These are phyloP conservation scores for Lonicera japonica DNA, from an alignment of 129 eudicot species.

Conservation along the genomic window DNA sequence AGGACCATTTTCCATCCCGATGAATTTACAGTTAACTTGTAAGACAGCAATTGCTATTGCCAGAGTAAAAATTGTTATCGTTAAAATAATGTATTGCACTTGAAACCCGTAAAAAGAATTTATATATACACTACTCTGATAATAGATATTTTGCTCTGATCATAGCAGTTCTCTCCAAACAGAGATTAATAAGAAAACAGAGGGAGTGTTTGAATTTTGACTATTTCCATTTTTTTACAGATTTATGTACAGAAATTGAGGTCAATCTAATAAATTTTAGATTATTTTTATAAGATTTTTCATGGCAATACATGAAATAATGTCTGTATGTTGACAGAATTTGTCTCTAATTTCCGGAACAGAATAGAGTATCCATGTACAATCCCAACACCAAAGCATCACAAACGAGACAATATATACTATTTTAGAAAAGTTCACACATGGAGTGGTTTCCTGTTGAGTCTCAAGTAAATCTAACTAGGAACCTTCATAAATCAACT, in stretches of 20 bases:
- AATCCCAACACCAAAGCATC: constrained; percentile 18
- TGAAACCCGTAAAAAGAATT: too few relatives aligned
- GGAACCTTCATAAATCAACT: background rate
- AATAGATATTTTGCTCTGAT: too few relatives aligned
- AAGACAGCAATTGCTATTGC: too few relatives aligned
- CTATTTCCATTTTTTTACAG: too few relatives aligned
- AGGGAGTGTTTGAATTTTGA: too few relatives aligned
- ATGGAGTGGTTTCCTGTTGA: background rate
- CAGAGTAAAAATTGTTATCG: too few relatives aligned
- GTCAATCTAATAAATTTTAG: constrained; percentile 1
- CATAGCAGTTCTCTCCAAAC: too few relatives aligned
- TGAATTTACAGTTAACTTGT: constrained; percentile 8
- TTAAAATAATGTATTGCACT: too few relatives aligned
- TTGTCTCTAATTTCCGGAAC: constrained; percentile 33
- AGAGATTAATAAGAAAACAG: constrained; percentile 3
- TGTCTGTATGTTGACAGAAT: constrained; percentile 28
- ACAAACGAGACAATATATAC: constrained; percentile 1
- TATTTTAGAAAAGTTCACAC: background rate
- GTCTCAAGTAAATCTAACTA: background rate
- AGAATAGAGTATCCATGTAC: constrained; percentile 10
- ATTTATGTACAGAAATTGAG: constrained; percentile 16
- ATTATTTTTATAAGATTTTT: background rate
- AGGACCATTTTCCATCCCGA: constrained; percentile 54
- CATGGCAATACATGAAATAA: constrained; percentile 8
- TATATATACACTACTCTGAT: too few relatives aligned